Evolutionary conservation across 1,284 basidiomycete genomes (phyloP).

Genomic region (Takashimella koratensis): DNA sequence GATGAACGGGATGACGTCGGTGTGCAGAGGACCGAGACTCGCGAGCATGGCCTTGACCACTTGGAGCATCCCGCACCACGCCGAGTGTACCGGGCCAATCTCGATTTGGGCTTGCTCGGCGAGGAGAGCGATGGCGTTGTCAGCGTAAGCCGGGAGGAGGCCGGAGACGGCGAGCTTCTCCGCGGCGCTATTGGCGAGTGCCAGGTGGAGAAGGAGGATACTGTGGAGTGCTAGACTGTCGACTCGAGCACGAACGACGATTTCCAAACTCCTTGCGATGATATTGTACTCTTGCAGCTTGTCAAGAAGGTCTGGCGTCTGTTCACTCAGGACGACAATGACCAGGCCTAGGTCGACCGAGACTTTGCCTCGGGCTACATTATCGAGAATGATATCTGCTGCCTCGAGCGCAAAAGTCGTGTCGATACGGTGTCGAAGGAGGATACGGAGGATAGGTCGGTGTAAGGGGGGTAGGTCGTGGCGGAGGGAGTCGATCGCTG

Average conservation of each 20-base stretch:
- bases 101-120: conserved; percentile 71
- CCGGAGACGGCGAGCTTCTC: conserved; percentile 83
- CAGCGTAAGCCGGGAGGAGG: conserved; percentile 73
- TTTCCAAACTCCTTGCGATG: conserved; percentile 69
- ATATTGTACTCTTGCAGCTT: conserved; percentile 77
- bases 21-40: conserved; percentile 45
- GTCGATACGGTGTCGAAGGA: conserved; percentile 61
- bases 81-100: conserved; percentile 57
- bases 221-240: conserved; percentile 53
- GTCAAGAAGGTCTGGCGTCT: conserved; percentile 51
- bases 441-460: conserved; percentile 68
- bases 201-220: conserved; percentile 83
- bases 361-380: conserved; percentile 13
- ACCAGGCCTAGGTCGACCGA: conserved; percentile 31
- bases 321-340: conserved; percentile 28
- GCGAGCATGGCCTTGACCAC: conserved; percentile 71
- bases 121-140: conserved; percentile 70
- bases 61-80: conserved; percentile 80
- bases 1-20: conserved; percentile 79
- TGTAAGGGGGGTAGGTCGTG: conserved; percentile 71
- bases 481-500: conserved; percentile 70
- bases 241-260: conserved; percentile 58
- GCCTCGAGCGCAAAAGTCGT: conserved; percentile 36
- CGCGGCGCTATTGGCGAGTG: conserved; percentile 75
- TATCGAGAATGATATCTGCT: conserved; percentile 37